These are phyloP conservation scores for Zygotorulaspora sp. DNA, from an alignment of 805 yeast species.

Conservation along the genomic window DNA sequence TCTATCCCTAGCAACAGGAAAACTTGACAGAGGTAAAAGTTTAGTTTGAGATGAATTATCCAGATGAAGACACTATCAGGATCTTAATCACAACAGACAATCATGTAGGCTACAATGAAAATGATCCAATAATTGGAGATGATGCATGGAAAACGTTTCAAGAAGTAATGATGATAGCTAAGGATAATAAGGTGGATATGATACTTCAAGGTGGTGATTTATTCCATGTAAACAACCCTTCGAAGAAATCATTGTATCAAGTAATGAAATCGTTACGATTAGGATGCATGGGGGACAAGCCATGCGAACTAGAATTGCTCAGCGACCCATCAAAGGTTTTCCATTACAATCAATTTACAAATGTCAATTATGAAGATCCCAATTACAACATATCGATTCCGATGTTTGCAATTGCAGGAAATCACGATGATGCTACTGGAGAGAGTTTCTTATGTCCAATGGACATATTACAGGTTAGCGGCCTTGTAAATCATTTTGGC, in stretches of 20 bases:
- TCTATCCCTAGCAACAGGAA: neutral
- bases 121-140: constrained; percentile 83
- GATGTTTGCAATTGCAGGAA: constrained; percentile 87
- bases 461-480: constrained; percentile 77
- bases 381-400: constrained; percentile 87
- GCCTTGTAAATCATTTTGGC: constrained; percentile 87
- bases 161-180: constrained; percentile 73
- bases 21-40: neutral
- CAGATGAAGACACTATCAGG: constrained; percentile 56
- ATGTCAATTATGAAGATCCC: constrained; percentile 85
- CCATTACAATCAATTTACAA: constrained; percentile 55
- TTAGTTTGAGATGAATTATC: constrained; percentile 23
- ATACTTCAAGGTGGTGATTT: constrained; percentile 89
- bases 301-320: constrained; percentile 76
- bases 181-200: constrained; percentile 73
- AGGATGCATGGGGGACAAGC: constrained; percentile 78
- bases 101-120: constrained; percentile 90
- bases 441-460: constrained; percentile 76
- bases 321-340: constrained; percentile 70
- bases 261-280: constrained; percentile 67
- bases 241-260: constrained; percentile 78
- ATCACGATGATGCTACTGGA: constrained; percentile 96
- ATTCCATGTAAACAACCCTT: constrained; percentile 86
- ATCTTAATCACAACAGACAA: constrained; percentile 89
- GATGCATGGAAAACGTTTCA: constrained; percentile 86